A percentile compares a stretch with the other conserved stretches of the same genome.
These are phyloP conservation scores for Zygoascus hellenicus DNA, from an alignment of 1,139 yeast genomes.

Conservation along the genomic window DNA sequence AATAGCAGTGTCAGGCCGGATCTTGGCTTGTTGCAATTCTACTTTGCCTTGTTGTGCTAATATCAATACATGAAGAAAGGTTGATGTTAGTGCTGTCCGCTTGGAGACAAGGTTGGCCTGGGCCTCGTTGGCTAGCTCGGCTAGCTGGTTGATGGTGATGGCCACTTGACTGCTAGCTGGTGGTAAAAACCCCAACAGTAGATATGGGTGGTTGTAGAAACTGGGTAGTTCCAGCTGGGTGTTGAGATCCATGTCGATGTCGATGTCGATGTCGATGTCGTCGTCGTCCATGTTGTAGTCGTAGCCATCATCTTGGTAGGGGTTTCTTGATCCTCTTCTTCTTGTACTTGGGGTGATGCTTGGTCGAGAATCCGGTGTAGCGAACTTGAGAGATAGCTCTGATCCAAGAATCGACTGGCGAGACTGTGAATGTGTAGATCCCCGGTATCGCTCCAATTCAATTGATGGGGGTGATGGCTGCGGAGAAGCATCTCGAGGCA, in stretches of 20 bases:
- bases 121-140: too few species aligned
- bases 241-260: slow-evolving; percentile 3
- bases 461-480: neutral
- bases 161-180: too few species aligned
- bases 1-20: neutral
- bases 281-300: slow-evolving; percentile 1
- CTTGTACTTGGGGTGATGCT: neutral
- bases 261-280: neutral
- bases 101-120: too few species aligned
- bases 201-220: neutral
- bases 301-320: neutral
- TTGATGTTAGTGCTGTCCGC: neutral
- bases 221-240: neutral
- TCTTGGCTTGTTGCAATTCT: neutral
- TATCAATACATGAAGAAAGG: slow-evolving; percentile 3
- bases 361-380: neutral
- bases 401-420: neutral
- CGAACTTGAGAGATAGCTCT: neutral
- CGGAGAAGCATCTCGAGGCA: too few species aligned
- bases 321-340: neutral
- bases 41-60: slow-evolving; percentile 4
- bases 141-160: too few species aligned
- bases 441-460: neutral
- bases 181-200: neutral
- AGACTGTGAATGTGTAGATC: neutral